Percentiles rank a stretch among this genome's conserved stretches.
These are phyloP conservation scores for Schwanniomyces yamadae DNA, from an alignment of 805 yeast genomes.

Conservation along the genomic window DNA sequence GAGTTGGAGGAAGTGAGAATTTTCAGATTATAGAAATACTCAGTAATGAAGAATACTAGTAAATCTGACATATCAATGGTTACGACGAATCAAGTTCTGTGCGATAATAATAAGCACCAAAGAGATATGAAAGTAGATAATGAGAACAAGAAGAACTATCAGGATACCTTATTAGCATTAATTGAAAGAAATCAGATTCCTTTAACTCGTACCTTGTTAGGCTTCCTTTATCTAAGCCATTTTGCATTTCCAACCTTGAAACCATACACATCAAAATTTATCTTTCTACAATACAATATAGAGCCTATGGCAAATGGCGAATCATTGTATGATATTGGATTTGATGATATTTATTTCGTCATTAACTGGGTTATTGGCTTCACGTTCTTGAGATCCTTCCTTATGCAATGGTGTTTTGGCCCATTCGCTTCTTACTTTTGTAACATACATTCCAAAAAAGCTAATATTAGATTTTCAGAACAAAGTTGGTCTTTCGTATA, in stretches of 20 bases:
- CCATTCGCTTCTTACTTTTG: constrained; percentile 50
- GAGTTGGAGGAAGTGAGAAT: too few species aligned
- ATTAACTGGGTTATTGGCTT: constrained; percentile 54
- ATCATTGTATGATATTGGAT: constrained; percentile 51
- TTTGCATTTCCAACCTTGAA: constrained; percentile 19
- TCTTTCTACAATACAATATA: constrained; percentile 31
- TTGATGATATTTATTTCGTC: constrained; percentile 54
- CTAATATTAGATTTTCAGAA: constrained; percentile 72
- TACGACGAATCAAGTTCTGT: neutral
- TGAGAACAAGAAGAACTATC: constrained; percentile 11
- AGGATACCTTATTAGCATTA: constrained; percentile 22
- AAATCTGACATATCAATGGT: constrained; percentile 1
- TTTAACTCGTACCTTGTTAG: constrained; percentile 28
- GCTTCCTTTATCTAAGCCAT: constrained; percentile 25
- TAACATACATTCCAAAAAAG: constrained; percentile 49
- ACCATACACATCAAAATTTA: constrained; percentile 32
- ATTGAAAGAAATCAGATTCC: constrained; percentile 39
- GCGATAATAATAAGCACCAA: neutral
- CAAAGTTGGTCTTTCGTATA: constrained; percentile 78
- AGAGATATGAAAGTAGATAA: neutral
- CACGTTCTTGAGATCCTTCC: constrained; percentile 56
- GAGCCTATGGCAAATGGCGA: constrained; percentile 13
- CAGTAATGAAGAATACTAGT: too few species aligned
- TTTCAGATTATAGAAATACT: too few species aligned
- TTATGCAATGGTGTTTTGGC: constrained; percentile 55